Evolutionary conservation across 2,329 filamentous ascomycete species (phyloP).

Genomic region (Talaromyces sp.): DNA sequence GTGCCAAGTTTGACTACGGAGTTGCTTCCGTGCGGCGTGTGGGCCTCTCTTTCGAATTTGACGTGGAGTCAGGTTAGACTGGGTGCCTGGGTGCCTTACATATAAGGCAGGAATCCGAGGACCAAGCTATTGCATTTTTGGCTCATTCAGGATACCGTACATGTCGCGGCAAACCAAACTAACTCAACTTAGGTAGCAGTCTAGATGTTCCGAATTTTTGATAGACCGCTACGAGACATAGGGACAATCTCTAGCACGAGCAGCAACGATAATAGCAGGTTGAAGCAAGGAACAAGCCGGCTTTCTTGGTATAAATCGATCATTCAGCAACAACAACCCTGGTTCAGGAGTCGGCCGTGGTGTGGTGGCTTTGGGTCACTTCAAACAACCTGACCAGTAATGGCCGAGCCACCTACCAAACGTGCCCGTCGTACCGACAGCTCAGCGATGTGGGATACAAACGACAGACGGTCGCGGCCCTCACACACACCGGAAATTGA

Average conservation of each 20-base stretch:
- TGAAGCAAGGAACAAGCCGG: not conserved
- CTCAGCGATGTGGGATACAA: conserved; percentile 58
- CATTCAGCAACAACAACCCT: not conserved
- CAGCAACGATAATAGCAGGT: not conserved
- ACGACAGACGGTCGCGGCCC: conserved; percentile 30
- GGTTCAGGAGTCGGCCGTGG: not conserved
- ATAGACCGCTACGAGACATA: not conserved
- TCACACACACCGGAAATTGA: conserved; percentile 29
- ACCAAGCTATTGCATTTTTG: not conserved
- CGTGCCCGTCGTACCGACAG: conserved; percentile 54
- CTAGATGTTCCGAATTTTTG: not conserved
- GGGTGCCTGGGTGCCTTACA: conserved; percentile 1
- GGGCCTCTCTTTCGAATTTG: not conserved
- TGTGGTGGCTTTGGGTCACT: conserved; percentile 1
- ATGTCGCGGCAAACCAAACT: conserved; percentile 11
- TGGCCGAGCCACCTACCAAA: conserved; percentile 54
- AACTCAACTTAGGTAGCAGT: conserved; percentile 2
- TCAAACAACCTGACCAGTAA: conserved; percentile 27
- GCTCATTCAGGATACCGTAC: not conserved
- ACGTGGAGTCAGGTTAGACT: not conserved
- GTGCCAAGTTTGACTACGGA: not conserved
- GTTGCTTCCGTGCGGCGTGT: not conserved
- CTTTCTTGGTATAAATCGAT: no score
- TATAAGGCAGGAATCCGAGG: not conserved
- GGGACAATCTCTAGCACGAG: not conserved